Percentiles rank a stretch among this genome's conserved stretches.
Conservation (phyloP, 495 filamentous ascomycete genomes). For the Xylaria bambusicola region DNA sequence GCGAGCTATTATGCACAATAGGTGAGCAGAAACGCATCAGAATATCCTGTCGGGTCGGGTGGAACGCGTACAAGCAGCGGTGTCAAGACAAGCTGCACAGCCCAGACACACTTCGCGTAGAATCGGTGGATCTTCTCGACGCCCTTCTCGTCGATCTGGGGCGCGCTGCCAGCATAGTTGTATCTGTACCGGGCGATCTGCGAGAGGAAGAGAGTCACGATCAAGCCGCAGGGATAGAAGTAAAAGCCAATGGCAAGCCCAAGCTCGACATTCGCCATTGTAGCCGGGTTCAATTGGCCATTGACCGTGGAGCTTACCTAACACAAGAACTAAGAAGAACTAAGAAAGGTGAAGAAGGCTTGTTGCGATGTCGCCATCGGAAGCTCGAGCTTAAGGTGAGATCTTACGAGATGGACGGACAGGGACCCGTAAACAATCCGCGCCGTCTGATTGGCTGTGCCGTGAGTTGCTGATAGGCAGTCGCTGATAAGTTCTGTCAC, state of each 20-base stretch:
- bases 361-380: too few species aligned
- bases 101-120: conserved; percentile 32
- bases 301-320: not conserved
- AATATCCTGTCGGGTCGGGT: not conserved
- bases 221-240: conserved; percentile 33
- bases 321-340: too few species aligned
- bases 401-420: too few species aligned
- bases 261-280: conserved; percentile 24
- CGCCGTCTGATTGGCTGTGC: too few species aligned
- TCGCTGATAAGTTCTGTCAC: too few species aligned
- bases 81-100: conserved; percentile 25
- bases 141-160: conserved; percentile 25
- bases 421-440: too few species aligned
- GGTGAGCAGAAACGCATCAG: too few species aligned
- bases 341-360: too few species aligned
- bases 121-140: conserved; percentile 25
- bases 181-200: conserved; percentile 32
- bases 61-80: conserved; percentile 25
- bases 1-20: conserved; percentile 16
- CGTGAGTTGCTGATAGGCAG: too few species aligned
- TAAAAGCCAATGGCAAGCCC: conserved; percentile 37
- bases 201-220: conserved; percentile 28
- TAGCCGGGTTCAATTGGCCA: conserved; percentile 1
- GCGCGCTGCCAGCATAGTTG: conserved; percentile 18
- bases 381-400: too few species aligned